Conservation (phyloP, 2,329 filamentous ascomycete species). For the Trichoderma harzianum region DNA sequence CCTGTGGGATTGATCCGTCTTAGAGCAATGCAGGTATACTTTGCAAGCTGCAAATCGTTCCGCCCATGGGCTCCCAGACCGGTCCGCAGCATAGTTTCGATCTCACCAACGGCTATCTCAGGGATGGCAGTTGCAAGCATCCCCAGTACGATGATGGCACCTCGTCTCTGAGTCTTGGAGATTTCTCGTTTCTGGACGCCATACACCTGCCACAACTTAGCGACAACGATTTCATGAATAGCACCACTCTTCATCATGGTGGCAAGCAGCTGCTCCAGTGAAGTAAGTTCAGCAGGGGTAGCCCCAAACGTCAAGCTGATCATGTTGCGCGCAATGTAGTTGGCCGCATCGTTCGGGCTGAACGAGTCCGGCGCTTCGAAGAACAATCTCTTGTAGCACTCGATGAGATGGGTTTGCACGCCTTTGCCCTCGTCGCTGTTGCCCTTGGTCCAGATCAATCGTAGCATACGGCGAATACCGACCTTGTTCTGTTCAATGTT, state of each 20-base stretch:
- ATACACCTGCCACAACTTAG: slow-evolving; percentile 97
- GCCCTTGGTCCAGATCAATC: slow-evolving; percentile 98
- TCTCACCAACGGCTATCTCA: slow-evolving; percentile 89
- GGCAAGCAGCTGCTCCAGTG: slow-evolving; percentile 86
- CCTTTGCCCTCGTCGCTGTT: slow-evolving; percentile 99
- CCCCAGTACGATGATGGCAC: slow-evolving; percentile 91
- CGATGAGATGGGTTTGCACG: slow-evolving; percentile 92
- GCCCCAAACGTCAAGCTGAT: slow-evolving; percentile 96
- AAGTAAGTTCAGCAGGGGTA: slow-evolving; percentile 91
- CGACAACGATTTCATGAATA: slow-evolving; percentile 79
- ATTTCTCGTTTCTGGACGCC: slow-evolving; percentile 91
- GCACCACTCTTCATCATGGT: slow-evolving; percentile 97
- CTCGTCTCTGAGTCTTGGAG: slow-evolving; percentile 82
- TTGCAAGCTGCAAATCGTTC: slow-evolving; percentile 81
- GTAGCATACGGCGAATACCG: slow-evolving; percentile 92
- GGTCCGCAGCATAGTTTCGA: slow-evolving; percentile 89
- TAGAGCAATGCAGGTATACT: slow-evolving; percentile 92
- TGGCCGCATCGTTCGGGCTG: slow-evolving; percentile 83
- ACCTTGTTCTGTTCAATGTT: slow-evolving; percentile 90
- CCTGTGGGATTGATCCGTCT: slow-evolving; percentile 84
- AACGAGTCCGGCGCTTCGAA: slow-evolving; percentile 93
- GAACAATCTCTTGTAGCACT: slow-evolving; percentile 93
- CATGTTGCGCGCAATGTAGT: slow-evolving; percentile 97
- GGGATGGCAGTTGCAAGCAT: slow-evolving; percentile 94
- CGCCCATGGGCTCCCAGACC: slow-evolving; percentile 79